Evolutionary conservation across 129 eudicot genomes (phyloP).

Genomic region (Tanacetum coccineum): DNA sequence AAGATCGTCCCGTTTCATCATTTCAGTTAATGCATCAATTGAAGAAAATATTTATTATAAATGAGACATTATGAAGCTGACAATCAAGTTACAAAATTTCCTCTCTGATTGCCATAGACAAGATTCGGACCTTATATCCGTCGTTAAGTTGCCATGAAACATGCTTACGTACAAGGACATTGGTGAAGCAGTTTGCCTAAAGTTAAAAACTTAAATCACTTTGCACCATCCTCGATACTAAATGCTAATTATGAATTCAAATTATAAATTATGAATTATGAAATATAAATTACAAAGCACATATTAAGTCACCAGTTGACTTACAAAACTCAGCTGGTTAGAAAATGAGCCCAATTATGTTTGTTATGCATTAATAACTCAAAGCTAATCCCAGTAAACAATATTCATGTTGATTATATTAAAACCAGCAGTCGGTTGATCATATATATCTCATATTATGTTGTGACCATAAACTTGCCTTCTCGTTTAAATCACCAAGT

Average conservation of each 20-base stretch:
- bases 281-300: neutral
- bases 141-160: slow-evolving; percentile 22
- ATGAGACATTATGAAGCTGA: neutral
- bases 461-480: slow-evolving; percentile 51
- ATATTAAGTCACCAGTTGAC: no score
- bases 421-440: neutral
- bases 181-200: slow-evolving; percentile 18
- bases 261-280: no score
- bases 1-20: slow-evolving; percentile 4
- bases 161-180: slow-evolving; percentile 10
- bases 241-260: slow-evolving; percentile 4
- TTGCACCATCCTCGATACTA: slow-evolving; percentile 8
- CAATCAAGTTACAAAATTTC: slow-evolving; percentile 13
- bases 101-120: slow-evolving; percentile 15
- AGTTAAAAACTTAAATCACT: slow-evolving; percentile 11
- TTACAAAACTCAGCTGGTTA: no score
- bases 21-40: slow-evolving; percentile 23
- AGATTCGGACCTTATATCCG: slow-evolving; percentile 13
- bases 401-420: neutral
- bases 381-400: neutral
- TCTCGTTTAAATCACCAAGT: slow-evolving; percentile 84
- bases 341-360: no score
- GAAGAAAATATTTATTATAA: slow-evolving; percentile 2
- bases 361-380: no score
- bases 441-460: slow-evolving; percentile 21